These are phyloP conservation scores for Vanrija humicola DNA, from an alignment of 1,284 basidiomycete genomes.

Conservation along the genomic window DNA sequence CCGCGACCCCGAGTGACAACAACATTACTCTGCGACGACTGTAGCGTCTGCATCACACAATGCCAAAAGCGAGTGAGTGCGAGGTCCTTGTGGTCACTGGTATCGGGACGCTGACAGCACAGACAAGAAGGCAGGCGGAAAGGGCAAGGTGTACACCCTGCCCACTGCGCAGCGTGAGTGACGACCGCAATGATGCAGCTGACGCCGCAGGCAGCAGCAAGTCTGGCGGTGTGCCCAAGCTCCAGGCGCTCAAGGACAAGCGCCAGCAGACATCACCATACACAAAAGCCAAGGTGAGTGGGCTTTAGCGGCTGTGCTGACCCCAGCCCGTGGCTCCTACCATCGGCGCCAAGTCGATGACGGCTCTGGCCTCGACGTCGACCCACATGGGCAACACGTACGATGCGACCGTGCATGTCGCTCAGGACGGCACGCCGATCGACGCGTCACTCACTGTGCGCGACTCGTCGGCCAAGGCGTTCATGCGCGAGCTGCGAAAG, in stretches of 20 bases:
- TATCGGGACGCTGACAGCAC: not conserved
- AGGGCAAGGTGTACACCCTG: slow-evolving; percentile 34
- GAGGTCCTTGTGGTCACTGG: not conserved
- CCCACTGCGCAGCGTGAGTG: slow-evolving; percentile 31
- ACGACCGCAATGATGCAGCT: not conserved
- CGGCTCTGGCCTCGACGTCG: slow-evolving; percentile 12
- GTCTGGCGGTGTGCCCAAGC: slow-evolving; percentile 72
- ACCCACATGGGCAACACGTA: slow-evolving; percentile 14
- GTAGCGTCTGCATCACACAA: slow-evolving; percentile 6
- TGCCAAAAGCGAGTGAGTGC: slow-evolving; percentile 42
- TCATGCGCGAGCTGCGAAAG: slow-evolving; percentile 72
- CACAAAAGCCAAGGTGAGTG: slow-evolving; percentile 54
- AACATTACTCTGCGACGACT: not conserved
- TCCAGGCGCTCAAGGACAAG: slow-evolving; percentile 52
- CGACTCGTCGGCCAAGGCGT: slow-evolving; percentile 59
- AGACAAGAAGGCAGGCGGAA: slow-evolving; percentile 25
- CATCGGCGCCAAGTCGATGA: slow-evolving; percentile 10
- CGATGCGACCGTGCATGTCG: slow-evolving; percentile 49
- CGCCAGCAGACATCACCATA: slow-evolving; percentile 28
- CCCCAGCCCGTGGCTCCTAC: slow-evolving; percentile 4
- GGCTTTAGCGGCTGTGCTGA: not conserved
- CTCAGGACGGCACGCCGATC: slow-evolving; percentile 34
- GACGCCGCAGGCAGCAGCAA: slow-evolving; percentile 54
- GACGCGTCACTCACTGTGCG: slow-evolving; percentile 57
- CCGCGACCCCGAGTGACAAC: not conserved